Evolutionary conservation across 345 rosid genomes (phyloP).

Genomic region (Hirschfeldia incana): DNA sequence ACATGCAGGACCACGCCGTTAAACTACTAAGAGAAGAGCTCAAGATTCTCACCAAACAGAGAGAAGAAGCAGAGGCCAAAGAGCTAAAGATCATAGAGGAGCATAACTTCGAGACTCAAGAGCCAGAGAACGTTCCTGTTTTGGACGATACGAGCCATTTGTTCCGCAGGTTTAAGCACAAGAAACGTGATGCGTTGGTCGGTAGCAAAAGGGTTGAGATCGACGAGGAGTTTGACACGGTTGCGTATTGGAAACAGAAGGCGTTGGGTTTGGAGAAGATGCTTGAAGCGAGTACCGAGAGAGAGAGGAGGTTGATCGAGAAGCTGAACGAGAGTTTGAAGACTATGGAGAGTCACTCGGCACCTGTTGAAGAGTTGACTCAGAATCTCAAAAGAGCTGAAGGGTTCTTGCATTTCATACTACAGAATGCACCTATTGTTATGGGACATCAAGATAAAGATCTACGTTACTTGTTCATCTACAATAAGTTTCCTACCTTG

Average conservation of each 20-base stretch:
- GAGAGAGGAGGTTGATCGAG: conserved; percentile 68
- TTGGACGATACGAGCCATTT: conserved; percentile 55
- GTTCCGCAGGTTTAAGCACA: conserved; percentile 57
- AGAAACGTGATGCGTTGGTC: conserved; percentile 51
- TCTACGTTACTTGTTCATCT: conserved; percentile 82
- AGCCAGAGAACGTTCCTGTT: conserved; percentile 60
- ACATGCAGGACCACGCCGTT: conserved; percentile 71
- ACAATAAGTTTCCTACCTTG: conserved; percentile 83
- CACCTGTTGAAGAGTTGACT: conserved; percentile 83
- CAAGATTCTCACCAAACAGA: conserved; percentile 67
- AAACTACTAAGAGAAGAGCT: conserved; percentile 84
- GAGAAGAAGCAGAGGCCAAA: conserved; percentile 81
- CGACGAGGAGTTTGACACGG: conserved; percentile 70
- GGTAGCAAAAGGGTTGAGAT: conserved; percentile 61
- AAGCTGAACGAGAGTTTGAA: conserved; percentile 70
- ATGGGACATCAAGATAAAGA: conserved; percentile 98
- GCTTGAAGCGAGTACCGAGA: conserved; percentile 72
- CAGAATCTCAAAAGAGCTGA: conserved; percentile 88
- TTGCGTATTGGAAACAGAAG: conserved; percentile 77
- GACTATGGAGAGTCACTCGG: conserved; percentile 64
- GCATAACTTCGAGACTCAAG: conserved; percentile 67
- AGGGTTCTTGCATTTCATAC: conserved; percentile 88
- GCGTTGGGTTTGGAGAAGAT: conserved; percentile 58
- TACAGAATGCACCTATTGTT: conserved; percentile 90
- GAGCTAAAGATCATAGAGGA: conserved; percentile 84